Percentiles rank a stretch among this genome's conserved stretches.
These are phyloP conservation scores for Mycena kentingensis DNA, from an alignment of 768 basidiomycete species.

Conservation along the genomic window DNA sequence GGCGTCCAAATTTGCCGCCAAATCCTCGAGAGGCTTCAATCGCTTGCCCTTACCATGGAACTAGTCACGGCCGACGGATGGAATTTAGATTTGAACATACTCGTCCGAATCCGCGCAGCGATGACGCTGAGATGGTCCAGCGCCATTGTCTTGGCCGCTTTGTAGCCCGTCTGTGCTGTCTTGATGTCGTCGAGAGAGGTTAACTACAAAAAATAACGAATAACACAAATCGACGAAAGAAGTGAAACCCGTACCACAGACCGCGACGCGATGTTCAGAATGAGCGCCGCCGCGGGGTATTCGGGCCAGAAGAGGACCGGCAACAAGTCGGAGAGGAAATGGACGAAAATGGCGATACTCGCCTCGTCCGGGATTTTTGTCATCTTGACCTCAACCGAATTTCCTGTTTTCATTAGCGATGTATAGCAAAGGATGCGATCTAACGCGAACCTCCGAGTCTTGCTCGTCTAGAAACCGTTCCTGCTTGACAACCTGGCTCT, in stretches of 20 bases:
- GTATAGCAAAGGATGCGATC: not conserved
- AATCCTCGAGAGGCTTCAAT: slow-evolving; percentile 72
- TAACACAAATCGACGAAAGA: not conserved
- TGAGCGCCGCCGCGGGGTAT: slow-evolving; percentile 90
- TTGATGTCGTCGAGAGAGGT: slow-evolving; percentile 83
- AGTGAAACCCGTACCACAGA: slow-evolving; percentile 67
- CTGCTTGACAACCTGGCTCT: slow-evolving; percentile 31
- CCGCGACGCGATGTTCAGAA: slow-evolving; percentile 78
- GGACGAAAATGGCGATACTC: slow-evolving; percentile 96
- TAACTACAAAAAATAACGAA: slow-evolving; percentile 50
- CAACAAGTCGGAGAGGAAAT: slow-evolving; percentile 84
- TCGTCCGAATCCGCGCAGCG: slow-evolving; percentile 75
- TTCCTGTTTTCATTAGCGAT: slow-evolving; percentile 46
- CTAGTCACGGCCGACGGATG: slow-evolving; percentile 28
- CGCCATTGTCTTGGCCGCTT: slow-evolving; percentile 85
- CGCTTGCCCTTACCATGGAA: slow-evolving; percentile 37
- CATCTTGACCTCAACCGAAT: slow-evolving; percentile 72
- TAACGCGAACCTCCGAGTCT: slow-evolving; percentile 56
- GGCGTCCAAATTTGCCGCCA: slow-evolving; percentile 50
- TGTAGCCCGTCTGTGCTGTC: slow-evolving; percentile 67
- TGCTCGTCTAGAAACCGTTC: slow-evolving; percentile 67
- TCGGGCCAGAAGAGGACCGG: slow-evolving; percentile 92
- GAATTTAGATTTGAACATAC: slow-evolving; percentile 53
- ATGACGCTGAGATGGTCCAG: slow-evolving; percentile 95
- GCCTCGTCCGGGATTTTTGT: slow-evolving; percentile 92